A percentile compares a stretch with the other conserved stretches of the same genome.
Conservation (phyloP, 2,329 filamentous ascomycete genomes). For the Diaporthe sp. region DNA sequence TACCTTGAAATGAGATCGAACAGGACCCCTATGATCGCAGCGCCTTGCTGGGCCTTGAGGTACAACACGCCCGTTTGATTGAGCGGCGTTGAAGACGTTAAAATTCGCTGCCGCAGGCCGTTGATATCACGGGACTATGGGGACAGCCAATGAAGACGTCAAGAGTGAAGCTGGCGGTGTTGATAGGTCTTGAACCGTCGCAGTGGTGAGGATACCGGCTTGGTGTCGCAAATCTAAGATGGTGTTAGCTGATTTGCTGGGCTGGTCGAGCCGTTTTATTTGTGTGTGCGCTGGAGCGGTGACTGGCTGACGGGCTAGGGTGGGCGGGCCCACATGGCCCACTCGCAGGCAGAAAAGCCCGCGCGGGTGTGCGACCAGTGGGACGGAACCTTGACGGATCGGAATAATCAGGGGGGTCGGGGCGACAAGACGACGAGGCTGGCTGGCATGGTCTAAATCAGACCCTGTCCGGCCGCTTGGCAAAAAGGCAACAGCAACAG, state of each 20-base stretch:
- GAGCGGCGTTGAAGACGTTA: slow-evolving; percentile 48
- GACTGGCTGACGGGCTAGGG: slow-evolving; percentile 48
- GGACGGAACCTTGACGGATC: slow-evolving; percentile 30
- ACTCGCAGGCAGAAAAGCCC: slow-evolving; percentile 38
- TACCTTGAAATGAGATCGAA: slow-evolving; percentile 8
- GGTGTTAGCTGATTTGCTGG: slow-evolving; percentile 67
- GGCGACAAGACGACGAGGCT: slow-evolving; percentile 24
- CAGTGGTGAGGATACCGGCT: slow-evolving; percentile 50
- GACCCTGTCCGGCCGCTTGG: slow-evolving; percentile 2
- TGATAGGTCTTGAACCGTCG: slow-evolving; percentile 65
- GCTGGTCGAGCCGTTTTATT: slow-evolving; percentile 44
- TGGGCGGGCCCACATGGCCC: slow-evolving; percentile 31
- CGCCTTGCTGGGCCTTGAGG: slow-evolving; percentile 28
- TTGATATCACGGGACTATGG: slow-evolving; percentile 66
- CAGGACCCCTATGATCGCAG: slow-evolving; percentile 23
- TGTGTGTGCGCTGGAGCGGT: slow-evolving; percentile 47
- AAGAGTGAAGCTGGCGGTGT: slow-evolving; percentile 58
- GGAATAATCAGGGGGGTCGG: slow-evolving; percentile 13
- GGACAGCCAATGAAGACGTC: slow-evolving; percentile 62
- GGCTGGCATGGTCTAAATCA: neutral
- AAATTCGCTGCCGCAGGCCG: slow-evolving; percentile 59
- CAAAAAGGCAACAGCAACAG: too few relatives aligned
- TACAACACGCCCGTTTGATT: slow-evolving; percentile 47
- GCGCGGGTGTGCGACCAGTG: slow-evolving; percentile 36
- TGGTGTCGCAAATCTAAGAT: slow-evolving; percentile 57